phyloP scores from a whole-genome alignment of 768 basidiomycete species.

The Macrolepiota fuliginosa region DNA sequence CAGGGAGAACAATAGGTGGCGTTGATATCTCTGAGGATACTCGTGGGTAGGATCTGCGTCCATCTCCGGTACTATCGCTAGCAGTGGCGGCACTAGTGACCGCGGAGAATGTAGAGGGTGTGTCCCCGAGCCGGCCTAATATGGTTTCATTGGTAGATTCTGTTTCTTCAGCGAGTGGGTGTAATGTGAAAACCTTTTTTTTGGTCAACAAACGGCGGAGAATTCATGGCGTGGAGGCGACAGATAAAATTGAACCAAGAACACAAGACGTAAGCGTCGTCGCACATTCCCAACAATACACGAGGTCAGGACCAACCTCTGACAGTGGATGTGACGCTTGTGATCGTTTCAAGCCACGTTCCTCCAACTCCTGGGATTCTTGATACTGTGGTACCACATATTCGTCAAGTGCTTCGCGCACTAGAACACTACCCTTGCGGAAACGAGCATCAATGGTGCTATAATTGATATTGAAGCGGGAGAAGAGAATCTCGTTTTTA shows the following conservation, averaged over 20 bases:
- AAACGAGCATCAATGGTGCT: constrained; percentile 69
- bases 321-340: not conserved
- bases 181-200: too few relatives aligned
- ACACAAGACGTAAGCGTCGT: too few relatives aligned
- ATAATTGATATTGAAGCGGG: constrained; percentile 85
- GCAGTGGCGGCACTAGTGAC: too few relatives aligned
- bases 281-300: not conserved
- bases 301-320: not conserved
- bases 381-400: not conserved
- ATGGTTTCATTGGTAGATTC: too few relatives aligned
- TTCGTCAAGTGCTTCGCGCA: constrained; percentile 48
- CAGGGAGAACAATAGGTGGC: not conserved
- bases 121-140: too few relatives aligned
- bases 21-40: not conserved
- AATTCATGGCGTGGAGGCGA: too few relatives aligned
- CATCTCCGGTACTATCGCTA: too few relatives aligned
- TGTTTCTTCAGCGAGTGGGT: too few relatives aligned
- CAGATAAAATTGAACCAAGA: too few relatives aligned
- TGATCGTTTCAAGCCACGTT: not conserved
- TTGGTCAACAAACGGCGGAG: too few relatives aligned
- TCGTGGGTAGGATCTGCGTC: not conserved
- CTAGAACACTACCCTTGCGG: constrained; percentile 82
- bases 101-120: too few relatives aligned
- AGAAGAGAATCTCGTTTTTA: constrained; percentile 91
- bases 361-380: not conserved